Evolutionary conservation across 2,329 filamentous ascomycete genomes (phyloP).

Genomic region (Fusarium continuum): DNA sequence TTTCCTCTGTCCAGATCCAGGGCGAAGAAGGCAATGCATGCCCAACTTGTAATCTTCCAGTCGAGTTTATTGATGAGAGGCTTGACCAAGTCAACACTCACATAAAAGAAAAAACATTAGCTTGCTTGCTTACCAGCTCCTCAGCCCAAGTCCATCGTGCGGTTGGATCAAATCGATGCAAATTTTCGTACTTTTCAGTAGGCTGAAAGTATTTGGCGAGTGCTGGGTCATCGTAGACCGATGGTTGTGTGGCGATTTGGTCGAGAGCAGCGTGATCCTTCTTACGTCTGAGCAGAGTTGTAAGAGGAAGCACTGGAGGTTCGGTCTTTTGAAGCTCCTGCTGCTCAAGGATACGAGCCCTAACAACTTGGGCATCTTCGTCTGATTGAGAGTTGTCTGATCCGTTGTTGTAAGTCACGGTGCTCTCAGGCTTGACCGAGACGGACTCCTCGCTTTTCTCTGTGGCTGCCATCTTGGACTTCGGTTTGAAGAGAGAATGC

Average conservation of each 20-base stretch:
- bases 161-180: neutral
- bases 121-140: too few species aligned
- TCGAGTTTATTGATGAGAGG: too few species aligned
- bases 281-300: neutral
- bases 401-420: neutral
- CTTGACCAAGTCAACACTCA: too few species aligned
- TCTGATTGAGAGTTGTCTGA: neutral
- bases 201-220: neutral
- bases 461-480: neutral
- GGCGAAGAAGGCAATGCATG: neutral
- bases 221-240: neutral
- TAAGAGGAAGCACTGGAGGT: constrained; percentile 17
- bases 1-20: neutral
- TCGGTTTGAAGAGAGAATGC: neutral
- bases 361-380: constrained; percentile 1
- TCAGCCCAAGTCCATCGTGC: neutral
- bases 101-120: too few species aligned
- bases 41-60: neutral
- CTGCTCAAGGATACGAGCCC: constrained; percentile 16
- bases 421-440: neutral
- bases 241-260: neutral
- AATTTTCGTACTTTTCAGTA: neutral
- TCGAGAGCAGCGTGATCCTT: neutral
- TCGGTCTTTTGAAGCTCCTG: constrained; percentile 27
- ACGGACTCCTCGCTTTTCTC: neutral